A percentile compares a stretch with the other conserved stretches of the same genome.
Evolutionary conservation across 768 basidiomycete genomes (phyloP).

Genomic region (Nidula microcarpa): DNA sequence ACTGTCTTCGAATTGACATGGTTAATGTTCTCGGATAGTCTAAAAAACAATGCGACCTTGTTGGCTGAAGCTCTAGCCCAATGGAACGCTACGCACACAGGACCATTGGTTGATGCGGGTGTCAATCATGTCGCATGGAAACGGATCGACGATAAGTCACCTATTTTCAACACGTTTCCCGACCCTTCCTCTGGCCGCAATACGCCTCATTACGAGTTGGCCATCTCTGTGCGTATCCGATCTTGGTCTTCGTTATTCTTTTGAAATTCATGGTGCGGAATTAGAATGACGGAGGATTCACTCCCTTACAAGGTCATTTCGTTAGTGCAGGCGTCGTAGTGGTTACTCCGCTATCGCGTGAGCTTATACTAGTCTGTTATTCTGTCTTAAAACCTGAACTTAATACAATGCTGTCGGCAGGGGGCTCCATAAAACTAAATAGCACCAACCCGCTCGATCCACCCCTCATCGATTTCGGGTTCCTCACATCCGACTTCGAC

Average conservation of each 20-base stretch:
- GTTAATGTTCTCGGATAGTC: no score
- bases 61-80: slow-evolving; percentile 9
- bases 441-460: neutral
- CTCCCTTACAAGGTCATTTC: neutral
- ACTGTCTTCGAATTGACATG: no score
- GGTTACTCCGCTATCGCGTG: neutral
- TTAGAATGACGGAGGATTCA: neutral
- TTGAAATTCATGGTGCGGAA: neutral
- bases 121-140: slow-evolving; percentile 14
- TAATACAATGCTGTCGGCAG: neutral
- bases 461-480: neutral
- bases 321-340: neutral
- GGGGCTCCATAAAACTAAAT: neutral
- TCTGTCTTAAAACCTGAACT: no score
- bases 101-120: slow-evolving; percentile 12
- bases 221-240: slow-evolving; percentile 12
- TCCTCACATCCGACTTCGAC: slow-evolving; percentile 1
- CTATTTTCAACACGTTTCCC: slow-evolving; percentile 9
- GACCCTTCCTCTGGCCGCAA: slow-evolving; percentile 24
- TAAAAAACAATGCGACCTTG: slow-evolving; percentile 6
- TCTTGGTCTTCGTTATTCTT: neutral
- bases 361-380: neutral
- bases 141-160: slow-evolving; percentile 13
- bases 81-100: slow-evolving; percentile 20
- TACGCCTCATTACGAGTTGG: slow-evolving; percentile 24